Evolutionary conservation across 495 filamentous ascomycete species (phyloP), one percentile per base, ranked within the genome.

Genomic region (Extremus antarcticus): DNA sequence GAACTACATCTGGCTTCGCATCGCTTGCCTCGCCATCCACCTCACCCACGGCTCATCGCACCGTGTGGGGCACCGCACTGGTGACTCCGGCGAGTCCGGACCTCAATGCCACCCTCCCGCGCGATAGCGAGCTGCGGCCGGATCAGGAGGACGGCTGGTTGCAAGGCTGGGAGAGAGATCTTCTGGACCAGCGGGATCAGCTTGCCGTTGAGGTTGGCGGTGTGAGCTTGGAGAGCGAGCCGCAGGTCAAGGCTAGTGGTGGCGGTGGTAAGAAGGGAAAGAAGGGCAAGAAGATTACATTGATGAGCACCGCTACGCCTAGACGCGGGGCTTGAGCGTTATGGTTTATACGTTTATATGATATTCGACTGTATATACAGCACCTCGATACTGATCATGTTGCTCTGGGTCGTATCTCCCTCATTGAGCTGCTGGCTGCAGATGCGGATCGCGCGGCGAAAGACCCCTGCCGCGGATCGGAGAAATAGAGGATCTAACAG

Each of bases 221-320:
- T 13, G 66, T 60, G 40, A 61, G 57, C 20, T 56, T 70, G 20
- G 62, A 65, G 51, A 61, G 39, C 38, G 47, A 52, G 19, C 59
- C 19, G 51, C 52, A 35, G 17, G 22, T 29, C 23, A 25, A 22
- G 51, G 38, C 32, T 9, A 38, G 16, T 16, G 50, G 72, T 74
- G 51, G 23, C 51, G 53, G 25, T 15, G 53, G 50, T 23, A 94
- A 91, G 74, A 95, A 94, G 71, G 81, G 78, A 51, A 88, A 92
- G 71, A 91, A 92, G 72, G 82, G 79, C 50, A 90, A 94, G 73
- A 92, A 94, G 75, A 95, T 95, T 50, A 95, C 88, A 10, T 66
- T 95, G 53, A 95, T 95, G 90, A 90, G 87, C 55, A 95, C 90
- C 2, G 51, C 51, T 32, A 87, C 79, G 66, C 82, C 76, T 40